Conservation (phyloP, 768 basidiomycete genomes). For the Termitomyces sp. region DNA sequence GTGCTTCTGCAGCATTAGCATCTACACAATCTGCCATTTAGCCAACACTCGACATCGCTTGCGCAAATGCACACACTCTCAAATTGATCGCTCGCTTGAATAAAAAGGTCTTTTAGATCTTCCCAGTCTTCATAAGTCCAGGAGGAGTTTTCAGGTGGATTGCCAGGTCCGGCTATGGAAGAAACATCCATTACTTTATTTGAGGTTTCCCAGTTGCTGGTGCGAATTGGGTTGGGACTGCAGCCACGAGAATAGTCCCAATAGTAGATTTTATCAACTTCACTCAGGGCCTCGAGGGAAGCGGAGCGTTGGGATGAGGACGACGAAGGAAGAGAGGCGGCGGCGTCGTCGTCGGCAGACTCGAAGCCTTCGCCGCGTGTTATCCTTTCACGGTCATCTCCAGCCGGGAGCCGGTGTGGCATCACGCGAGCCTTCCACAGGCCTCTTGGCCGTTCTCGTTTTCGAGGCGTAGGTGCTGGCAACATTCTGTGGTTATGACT, state of each 20-base stretch:
- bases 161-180: conserved; percentile 24
- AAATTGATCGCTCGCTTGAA: conserved; percentile 50
- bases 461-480: conserved; percentile 15
- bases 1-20: conserved; percentile 42
- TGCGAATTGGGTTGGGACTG: conserved; percentile 21
- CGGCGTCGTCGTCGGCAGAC: conserved; percentile 18
- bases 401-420: conserved; percentile 21
- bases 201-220: conserved; percentile 24
- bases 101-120: conserved; percentile 59
- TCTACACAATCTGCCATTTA: conserved; percentile 22
- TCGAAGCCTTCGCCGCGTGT: conserved; percentile 5
- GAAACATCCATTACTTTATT: conserved; percentile 38
- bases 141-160: conserved; percentile 13
- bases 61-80: conserved; percentile 48
- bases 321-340: conserved; percentile 11
- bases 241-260: conserved; percentile 30
- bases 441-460: conserved; percentile 32
- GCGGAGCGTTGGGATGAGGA: conserved; percentile 11
- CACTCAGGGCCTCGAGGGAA: conserved; percentile 11
- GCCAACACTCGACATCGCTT: conserved; percentile 4
- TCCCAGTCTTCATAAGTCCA: conserved; percentile 56
- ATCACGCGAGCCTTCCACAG: conserved; percentile 41
- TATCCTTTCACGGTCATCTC: conserved; percentile 19
- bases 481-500: conserved; percentile 13
- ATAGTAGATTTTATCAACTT: conserved; percentile 22